Evolutionary conservation across 164 flowering plant species (phyloP), one percentile per base, ranked within the genome.

Genomic region (Berberis thunbergii): DNA sequence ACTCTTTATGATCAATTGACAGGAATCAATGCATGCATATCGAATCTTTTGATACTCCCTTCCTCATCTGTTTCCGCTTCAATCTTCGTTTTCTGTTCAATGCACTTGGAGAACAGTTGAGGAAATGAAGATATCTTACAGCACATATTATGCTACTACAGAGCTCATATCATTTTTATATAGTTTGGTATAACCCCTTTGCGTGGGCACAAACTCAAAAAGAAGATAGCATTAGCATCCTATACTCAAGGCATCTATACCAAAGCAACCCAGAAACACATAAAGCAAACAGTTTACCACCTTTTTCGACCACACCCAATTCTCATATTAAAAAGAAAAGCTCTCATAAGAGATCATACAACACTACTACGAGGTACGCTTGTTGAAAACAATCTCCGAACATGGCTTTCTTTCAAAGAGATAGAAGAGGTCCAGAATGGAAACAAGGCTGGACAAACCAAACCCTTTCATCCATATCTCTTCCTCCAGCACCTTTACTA

Each of bases 391-490:
- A 26, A 26, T 26, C 26, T 26, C 26, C 54, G n/a, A 11, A 10
- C 54, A 52, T 52, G 54, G 54, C 12, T 7, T 52, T 12, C 13
- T 52, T 52, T 26, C 4, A 10, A 11, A 52, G 54, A 52, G 54
- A 52, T 11, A 78, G 77, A 57, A 80, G 84, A 59, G 91, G 83
- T 6, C 79, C 87, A 46, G 81, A 78, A 44, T 83, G 91, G 96
- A 82, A 78, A 61, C 82, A 78, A 43, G 84, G 89, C 7, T 83
- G 88, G 88, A 67, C 71, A 53, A 64, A 63, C 52, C 82, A 77
- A 56, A 74, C 88, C 8, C 49, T 80, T n/a, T 53, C 80, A 58
- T 74, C 86, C 43, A 54, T 79, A 4, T 78, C 90, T 2, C 49
- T 73, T 3, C 96, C 88, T n/a, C 86, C 92, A 2, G 49, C 65